Conservation (phyloP, 108 stramenopile genomes). For the Seminavis robusta region DNA sequence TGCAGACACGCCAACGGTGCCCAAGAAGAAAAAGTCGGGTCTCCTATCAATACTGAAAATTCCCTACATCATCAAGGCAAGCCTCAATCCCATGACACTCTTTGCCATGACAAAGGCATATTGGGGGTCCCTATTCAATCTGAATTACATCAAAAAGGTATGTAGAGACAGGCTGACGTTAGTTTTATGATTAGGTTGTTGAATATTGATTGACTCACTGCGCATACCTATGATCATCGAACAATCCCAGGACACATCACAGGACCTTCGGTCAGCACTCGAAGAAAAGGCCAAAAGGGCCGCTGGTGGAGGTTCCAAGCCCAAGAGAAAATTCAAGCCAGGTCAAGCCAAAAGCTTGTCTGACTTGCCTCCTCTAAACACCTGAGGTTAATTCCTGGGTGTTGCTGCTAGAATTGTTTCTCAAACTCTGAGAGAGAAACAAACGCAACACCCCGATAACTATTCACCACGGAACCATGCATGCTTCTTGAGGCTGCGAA, state of each 20-base stretch:
- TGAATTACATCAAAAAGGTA: slow-evolving; percentile 58
- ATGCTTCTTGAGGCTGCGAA: no score
- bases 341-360: slow-evolving; percentile 84
- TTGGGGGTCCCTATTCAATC: slow-evolving; percentile 62
- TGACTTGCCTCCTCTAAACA: slow-evolving; percentile 78
- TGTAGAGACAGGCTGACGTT: slow-evolving; percentile 13
- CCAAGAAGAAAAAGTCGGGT: slow-evolving; percentile 33
- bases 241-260: slow-evolving; percentile 43
- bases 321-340: slow-evolving; percentile 71
- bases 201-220: slow-evolving; percentile 17
- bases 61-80: slow-evolving; percentile 80
- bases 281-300: slow-evolving; percentile 71
- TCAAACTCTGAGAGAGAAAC: no score
- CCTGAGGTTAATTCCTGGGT: slow-evolving; percentile 96
- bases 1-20: slow-evolving; percentile 8
- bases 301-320: slow-evolving; percentile 21
- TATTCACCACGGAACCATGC: no score
- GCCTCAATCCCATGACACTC: slow-evolving; percentile 72
- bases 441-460: no score
- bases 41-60: slow-evolving; percentile 30
- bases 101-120: slow-evolving; percentile 71
- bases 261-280: slow-evolving; percentile 70
- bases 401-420: no score
- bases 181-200: background rate
- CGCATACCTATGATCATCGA: background rate